Percentiles rank a stretch among this genome's conserved stretches.
Conservation (phyloP, 1,139 yeast species). For the Blastobotrys capitulatus region DNA sequence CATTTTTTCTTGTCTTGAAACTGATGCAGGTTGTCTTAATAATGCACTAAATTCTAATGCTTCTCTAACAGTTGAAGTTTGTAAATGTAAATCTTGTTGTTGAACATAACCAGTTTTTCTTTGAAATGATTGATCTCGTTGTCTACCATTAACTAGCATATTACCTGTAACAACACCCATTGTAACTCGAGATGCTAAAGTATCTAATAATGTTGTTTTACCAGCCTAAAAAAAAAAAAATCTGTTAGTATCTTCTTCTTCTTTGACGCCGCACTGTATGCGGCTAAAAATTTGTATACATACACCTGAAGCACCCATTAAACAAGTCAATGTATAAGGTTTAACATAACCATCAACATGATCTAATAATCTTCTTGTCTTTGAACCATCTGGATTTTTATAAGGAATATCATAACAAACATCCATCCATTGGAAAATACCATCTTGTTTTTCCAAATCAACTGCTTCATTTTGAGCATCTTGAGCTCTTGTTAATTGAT, state of each 20-base stretch:
- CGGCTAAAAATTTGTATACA: constrained; percentile 68
- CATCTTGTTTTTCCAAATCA: constrained; percentile 23
- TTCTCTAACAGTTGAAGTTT: constrained; percentile 92
- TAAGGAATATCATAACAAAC: constrained; percentile 69
- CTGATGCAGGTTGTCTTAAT: constrained; percentile 71
- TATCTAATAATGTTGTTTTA: constrained; percentile 86
- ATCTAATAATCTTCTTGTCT: constrained; percentile 47
- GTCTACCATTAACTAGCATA: constrained; percentile 68
- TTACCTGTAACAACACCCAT: constrained; percentile 65
- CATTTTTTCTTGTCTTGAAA: constrained; percentile 64
- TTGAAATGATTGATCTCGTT: constrained; percentile 41
- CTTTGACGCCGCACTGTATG: too few relatives aligned
- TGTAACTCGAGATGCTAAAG: constrained; percentile 81
- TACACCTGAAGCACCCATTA: constrained; percentile 66
- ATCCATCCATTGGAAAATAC: constrained; percentile 75
- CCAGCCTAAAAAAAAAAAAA: constrained; percentile 82
- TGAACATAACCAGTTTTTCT: constrained; percentile 95
- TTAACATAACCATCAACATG: constrained; percentile 57
- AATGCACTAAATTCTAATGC: constrained; percentile 90
- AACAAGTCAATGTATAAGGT: constrained; percentile 54
- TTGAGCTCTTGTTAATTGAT: neutral
- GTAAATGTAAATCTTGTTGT: constrained; percentile 86
- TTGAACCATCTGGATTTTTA: constrained; percentile 34
- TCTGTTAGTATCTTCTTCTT: constrained; percentile 47
- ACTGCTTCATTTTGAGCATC: constrained; percentile 18